Conservation (phyloP, 2,329 filamentous ascomycete species). For the Pestalotiopsis sp. region DNA sequence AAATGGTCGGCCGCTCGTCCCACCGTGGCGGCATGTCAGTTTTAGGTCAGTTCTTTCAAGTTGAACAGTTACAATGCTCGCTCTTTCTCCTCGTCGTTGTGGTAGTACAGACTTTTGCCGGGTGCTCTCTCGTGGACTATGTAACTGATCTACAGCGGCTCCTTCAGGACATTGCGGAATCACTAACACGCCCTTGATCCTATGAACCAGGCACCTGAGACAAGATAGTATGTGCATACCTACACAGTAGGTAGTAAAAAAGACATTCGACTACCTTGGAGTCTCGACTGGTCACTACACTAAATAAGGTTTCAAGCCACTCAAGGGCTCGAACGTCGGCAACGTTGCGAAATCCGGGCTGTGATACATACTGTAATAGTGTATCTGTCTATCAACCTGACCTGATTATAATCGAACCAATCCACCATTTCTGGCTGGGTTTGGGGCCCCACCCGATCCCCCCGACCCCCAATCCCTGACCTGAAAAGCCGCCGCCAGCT, state of each 20-base stretch:
- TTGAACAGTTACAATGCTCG: neutral
- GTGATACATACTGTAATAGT: neutral
- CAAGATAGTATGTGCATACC: neutral
- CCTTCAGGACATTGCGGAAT: neutral
- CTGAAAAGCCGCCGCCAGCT: neutral
- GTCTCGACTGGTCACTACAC: neutral
- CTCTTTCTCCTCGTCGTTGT: too few species aligned
- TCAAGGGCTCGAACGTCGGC: neutral
- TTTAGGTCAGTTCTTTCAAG: neutral
- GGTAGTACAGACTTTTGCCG: too few species aligned
- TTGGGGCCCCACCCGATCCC: neutral
- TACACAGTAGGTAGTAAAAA: too few species aligned
- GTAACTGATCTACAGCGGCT: neutral
- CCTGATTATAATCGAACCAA: constrained; percentile 3
- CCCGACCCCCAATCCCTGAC: constrained; percentile 5
- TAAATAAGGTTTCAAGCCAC: neutral
- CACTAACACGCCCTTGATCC: neutral
- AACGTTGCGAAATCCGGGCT: neutral
- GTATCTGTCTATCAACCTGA: constrained; percentile 3
- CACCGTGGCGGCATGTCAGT: neutral
- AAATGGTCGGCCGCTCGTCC: neutral
- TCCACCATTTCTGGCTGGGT: neutral
- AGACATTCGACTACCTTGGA: too few species aligned
- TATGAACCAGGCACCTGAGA: neutral
- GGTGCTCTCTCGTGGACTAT: too few species aligned